Base-by-base conservation (phyloP, 331 rosid genomes). In the Prunus yedoensis region DNA sequence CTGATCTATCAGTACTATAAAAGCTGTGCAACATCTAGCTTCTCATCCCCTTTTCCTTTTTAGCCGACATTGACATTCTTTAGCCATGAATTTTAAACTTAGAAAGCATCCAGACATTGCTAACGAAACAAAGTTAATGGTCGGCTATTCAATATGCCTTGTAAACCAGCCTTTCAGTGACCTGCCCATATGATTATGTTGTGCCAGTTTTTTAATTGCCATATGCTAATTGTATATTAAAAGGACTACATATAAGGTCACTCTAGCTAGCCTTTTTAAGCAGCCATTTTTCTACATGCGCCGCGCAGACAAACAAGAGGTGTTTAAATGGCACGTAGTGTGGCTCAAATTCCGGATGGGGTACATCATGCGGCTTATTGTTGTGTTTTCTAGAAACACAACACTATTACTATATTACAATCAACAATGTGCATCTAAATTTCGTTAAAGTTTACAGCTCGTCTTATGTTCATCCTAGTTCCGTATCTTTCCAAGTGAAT, bases 151-250 rank as follows among this genome's bases (percentile, higher is more conserved):
- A 80, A 79, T 77, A 79, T 74, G 73, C 66, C 70, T 52, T 66
- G 64, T 52, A 3, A 77, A 66, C 79, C 76, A 53, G 74, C 83
- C 81, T 79, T 77, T 81, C 62, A 66, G 32, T 64, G 82, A 83
- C 75, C 77, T 85, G 83, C 80, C 83, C 70, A 59, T 83, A 81
- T 81, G 90, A 88, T 76, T 52, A 82, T 78, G 82, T 63, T 82
- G 73, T 73, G 75, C 77, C 73, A 46, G 74, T 45, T 25, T 62
- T 35, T 21, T 4, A 71, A 35, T 15, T 53, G 18, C 2, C 32
- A 32, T 10, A 35, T 25, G 5, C 1, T 13, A 13, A 17, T 27
- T n/a, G 43, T 21, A 28, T 52, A 10, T 5, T 32, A 28, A 30
- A 18, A 20, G 45, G 66, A 11, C 17, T 14, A 41, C 43, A 43